Evolutionary conservation across 2,329 filamentous ascomycete species (phyloP), one percentile per base, ranked within the genome.

Genomic region (Colletotrichum sp.): DNA sequence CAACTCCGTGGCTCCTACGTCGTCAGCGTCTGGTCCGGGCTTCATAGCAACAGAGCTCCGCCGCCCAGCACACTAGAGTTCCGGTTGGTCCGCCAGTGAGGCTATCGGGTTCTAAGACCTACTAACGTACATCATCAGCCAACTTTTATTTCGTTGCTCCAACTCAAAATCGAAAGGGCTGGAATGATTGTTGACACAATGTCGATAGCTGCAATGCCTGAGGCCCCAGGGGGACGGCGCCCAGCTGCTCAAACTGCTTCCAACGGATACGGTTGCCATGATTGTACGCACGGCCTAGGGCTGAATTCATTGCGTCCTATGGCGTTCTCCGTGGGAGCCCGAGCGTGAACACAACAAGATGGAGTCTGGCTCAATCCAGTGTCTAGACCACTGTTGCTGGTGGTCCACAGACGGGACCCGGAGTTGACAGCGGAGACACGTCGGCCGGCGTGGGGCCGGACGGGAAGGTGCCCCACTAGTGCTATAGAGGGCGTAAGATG

Each of bases 401-500:
- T 63, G 36, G 34, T 36, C 60, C 26, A 65, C 26, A 26, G 48
- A 58, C 21, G 26, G 32, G 43, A 24, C 13, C 43, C 73, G 73
- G 70, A 68, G 26, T 52, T 58, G 64, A 64, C 57, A 52, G 70
- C 73, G 73, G 73, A 34, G 43, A 48, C 26, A 32, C n/a, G 21
- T 67, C 70, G 70, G 63, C 30, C 43, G 58, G 30, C 30, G 64
- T 72, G 64, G 73, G 70, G 16, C 73, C 64, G 58, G 64, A 18
- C 52, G 24, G 28, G 52, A 16, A 26, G 28, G 9, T 58, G 43
- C 48, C 26, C 57, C 58, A 73, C 58, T 43, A 65, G 43, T 60
- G 24, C 18, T 16, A 10, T 21, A 26, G 48, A 34, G 24, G 34
- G 63, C 63, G 24, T 13, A 30, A 38, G 28, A 26, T 67, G 32